phyloP scores from a whole-genome alignment of 2,329 filamentous ascomycete species.

The Fusarium udum region DNA sequence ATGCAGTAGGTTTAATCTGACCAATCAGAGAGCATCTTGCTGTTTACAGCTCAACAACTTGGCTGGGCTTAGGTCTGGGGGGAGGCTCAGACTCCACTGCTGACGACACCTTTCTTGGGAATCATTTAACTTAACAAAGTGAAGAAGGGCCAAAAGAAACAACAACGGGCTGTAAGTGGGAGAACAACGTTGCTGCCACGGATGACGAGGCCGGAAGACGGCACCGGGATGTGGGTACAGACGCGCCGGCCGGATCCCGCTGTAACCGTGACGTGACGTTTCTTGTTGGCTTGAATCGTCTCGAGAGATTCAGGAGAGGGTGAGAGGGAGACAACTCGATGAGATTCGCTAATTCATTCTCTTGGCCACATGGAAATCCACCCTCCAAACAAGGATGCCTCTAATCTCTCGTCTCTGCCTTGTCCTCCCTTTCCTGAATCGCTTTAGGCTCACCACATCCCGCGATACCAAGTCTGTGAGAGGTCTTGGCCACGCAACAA shows the following conservation, averaged over 20 bases:
- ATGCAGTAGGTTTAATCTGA: too few species aligned
- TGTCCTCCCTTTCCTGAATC: constrained; percentile 4
- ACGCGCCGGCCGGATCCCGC: background rate
- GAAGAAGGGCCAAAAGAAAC: background rate
- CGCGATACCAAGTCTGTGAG: constrained; percentile 19
- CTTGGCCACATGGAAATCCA: constrained; percentile 21
- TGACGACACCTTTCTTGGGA: constrained; percentile 33
- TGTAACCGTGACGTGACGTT: constrained; percentile 13
- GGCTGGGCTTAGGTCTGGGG: background rate
- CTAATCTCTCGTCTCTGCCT: background rate
- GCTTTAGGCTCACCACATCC: constrained; percentile 9
- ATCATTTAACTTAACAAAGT: constrained; percentile 19
- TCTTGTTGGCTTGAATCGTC: background rate
- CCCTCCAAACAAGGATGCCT: constrained; percentile 12
- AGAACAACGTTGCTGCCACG: background rate
- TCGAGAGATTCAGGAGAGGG: constrained; percentile 1
- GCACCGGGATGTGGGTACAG: constrained; percentile 36
- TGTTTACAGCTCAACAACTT: too few species aligned
- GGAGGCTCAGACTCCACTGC: constrained; percentile 26
- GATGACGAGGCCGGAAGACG: constrained; percentile 34
- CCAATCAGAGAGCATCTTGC: too few species aligned
- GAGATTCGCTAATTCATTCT: background rate
- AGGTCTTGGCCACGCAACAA: constrained; percentile 30
- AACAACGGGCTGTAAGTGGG: background rate
- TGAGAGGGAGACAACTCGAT: background rate